Evolutionary conservation across 306 rosid species (phyloP), one percentile per base, ranked within the genome.

Genomic region (Adenanthera pavonina): DNA sequence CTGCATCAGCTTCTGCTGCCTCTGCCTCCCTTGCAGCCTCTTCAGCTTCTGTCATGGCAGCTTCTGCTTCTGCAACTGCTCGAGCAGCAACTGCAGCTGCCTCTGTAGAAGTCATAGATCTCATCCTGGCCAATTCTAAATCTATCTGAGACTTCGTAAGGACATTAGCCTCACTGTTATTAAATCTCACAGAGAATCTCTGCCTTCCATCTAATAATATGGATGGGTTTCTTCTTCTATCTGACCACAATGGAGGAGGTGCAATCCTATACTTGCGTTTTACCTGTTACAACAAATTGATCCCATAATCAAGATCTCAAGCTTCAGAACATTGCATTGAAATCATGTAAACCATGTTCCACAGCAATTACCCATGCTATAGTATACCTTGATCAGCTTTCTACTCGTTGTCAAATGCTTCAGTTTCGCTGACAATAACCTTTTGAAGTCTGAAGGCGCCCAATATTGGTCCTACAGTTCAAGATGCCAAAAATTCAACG

Each of bases 1-100:
- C 97, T 0, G 98, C 99, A 60, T 93, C 98, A 66, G 97, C 99
- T 90, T 95, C 99, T 33, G 99, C 99, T 30, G 87, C 92, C 84
- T 92, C 98, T 36, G 99, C 97, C 74, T 95, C 99, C 79, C 84
- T 87, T 6, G 86, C 89, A 36, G 99, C 99, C 83, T 92, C 97
- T 85, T 95, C 97, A 1, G 98, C 99, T 84, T 93, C 96, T 56
- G 93, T 91, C 65, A 95, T 86, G 83, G 96, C 97, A 19, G 90
- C 91, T 89, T 95, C 98, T 1, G 97, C 99, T 48, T 92, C 98
- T 44, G 90, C 87, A 79, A 93, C 97, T 14, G 98, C 99, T 82
- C 83, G 89, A 72, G 99, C 93, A 86, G 99, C 99, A 83, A 85
- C 89, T 53, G 79, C 86, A 65, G 96, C 92, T 61, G 97, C 97